A percentile compares a stretch with the other conserved stretches of the same genome.
Evolutionary conservation across 805 yeast genomes (phyloP).

Genomic region (Starmerella gropengiesseri): DNA sequence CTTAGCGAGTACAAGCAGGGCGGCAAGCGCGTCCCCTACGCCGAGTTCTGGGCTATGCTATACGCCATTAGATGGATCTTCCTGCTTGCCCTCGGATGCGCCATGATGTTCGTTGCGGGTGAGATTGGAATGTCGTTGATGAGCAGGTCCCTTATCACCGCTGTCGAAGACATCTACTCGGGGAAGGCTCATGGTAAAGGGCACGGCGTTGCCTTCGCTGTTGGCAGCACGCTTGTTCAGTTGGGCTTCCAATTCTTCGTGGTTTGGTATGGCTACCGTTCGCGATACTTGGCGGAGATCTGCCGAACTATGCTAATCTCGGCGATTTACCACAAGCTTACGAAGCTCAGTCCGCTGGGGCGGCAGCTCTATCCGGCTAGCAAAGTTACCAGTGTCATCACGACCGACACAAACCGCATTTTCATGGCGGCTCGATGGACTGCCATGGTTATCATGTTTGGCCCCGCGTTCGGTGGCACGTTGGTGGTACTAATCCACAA

Average conservation of each 20-base stretch:
- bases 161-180: slow-evolving; percentile 17
- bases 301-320: slow-evolving; percentile 61
- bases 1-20: slow-evolving; percentile 10
- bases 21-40: slow-evolving; percentile 12
- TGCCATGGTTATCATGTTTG: slow-evolving; percentile 16
- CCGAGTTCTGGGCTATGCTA: slow-evolving; percentile 22
- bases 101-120: slow-evolving; percentile 18
- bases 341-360: slow-evolving; percentile 47
- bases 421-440: slow-evolving; percentile 38
- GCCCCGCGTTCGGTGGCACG: slow-evolving; percentile 32
- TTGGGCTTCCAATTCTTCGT: slow-evolving; percentile 38
- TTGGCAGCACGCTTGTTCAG: slow-evolving; percentile 55
- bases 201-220: slow-evolving; percentile 63
- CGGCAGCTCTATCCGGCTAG: slow-evolving; percentile 54
- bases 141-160: slow-evolving; percentile 19
- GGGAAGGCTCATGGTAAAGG: slow-evolving; percentile 28
- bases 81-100: slow-evolving; percentile 1
- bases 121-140: slow-evolving; percentile 24
- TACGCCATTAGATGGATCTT: slow-evolving; percentile 22
- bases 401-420: slow-evolving; percentile 71
- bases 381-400: slow-evolving; percentile 62
- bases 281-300: slow-evolving; percentile 58
- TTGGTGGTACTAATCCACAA: slow-evolving; percentile 54
- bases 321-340: slow-evolving; percentile 57
- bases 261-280: slow-evolving; percentile 53